phyloP scores from a whole-genome alignment of 2,329 filamentous ascomycete genomes.

The Nemania abortiva region DNA sequence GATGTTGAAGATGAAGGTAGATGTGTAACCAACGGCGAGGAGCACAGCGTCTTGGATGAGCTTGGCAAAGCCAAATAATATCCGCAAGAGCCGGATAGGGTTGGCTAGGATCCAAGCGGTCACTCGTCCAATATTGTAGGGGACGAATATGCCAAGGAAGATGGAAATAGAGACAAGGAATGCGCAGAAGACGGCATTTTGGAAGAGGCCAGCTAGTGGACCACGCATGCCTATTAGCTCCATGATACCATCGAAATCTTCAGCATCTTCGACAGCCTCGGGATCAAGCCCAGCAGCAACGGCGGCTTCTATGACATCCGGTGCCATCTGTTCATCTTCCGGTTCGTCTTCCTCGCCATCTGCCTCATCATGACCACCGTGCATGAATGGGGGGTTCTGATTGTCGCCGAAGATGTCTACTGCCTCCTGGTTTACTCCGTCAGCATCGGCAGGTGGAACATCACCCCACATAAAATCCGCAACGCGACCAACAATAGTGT shows the following conservation, averaged over 20 bases:
- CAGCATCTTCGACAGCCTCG: conserved; percentile 83
- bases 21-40: conserved; percentile 70
- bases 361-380: conserved; percentile 50
- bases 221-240: conserved; percentile 97
- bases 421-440: conserved; percentile 63
- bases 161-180: conserved; percentile 90
- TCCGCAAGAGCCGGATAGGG: conserved; percentile 79
- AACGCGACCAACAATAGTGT: conserved; percentile 58
- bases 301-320: conserved; percentile 73
- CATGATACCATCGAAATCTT: conserved; percentile 95
- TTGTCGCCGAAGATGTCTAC: conserved; percentile 69
- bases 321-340: conserved; percentile 59
- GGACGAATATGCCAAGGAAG: conserved; percentile 86
- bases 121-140: conserved; percentile 91
- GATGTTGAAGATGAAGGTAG: conserved; percentile 57
- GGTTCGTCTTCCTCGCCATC: conserved; percentile 48
- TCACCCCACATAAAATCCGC: conserved; percentile 74
- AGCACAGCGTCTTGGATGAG: conserved; percentile 81
- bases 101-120: conserved; percentile 83
- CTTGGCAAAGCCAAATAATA: conserved; percentile 80
- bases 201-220: conserved; percentile 86
- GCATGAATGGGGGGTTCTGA: conserved; percentile 55
- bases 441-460: conserved; percentile 56
- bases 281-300: conserved; percentile 77
- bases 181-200: conserved; percentile 94